Evolutionary conservation across 2,329 filamentous ascomycete genomes (phyloP).

Genomic region (Talaromyces sp.): DNA sequence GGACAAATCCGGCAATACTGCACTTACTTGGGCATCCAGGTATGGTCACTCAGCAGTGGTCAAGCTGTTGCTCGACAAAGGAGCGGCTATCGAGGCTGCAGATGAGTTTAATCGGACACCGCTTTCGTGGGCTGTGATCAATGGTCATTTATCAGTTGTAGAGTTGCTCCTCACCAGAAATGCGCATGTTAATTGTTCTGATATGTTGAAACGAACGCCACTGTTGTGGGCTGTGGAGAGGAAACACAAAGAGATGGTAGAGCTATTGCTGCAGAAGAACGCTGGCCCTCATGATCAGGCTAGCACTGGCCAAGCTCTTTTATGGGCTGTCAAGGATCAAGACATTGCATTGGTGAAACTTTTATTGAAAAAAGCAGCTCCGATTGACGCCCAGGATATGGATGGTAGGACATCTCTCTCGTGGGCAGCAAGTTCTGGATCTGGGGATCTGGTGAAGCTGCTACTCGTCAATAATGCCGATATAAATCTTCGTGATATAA

Average conservation of each 20-base stretch:
- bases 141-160: constrained; percentile 4
- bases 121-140: constrained; percentile 11
- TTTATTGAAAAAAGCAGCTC: not conserved
- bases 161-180: not conserved
- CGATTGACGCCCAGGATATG: not conserved
- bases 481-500: not conserved
- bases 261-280: not conserved
- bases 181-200: not conserved
- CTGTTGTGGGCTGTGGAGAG: not conserved
- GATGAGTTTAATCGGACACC: constrained; percentile 5
- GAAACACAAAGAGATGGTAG: not conserved
- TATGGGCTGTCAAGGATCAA: not conserved
- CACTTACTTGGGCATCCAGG: not conserved
- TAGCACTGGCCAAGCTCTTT: not conserved
- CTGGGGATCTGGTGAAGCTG: not conserved
- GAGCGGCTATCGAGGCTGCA: not conserved
- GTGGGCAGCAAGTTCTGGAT: not conserved
- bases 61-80: not conserved
- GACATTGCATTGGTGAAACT: not conserved
- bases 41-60: not conserved
- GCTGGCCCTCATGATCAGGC: not conserved
- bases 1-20: not conserved
- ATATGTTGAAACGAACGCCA: not conserved
- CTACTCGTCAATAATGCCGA: not conserved
- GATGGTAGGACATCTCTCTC: not conserved